Base-by-base conservation (phyloP, 352 stramenopile species). In the Globisporangium paddicum region DNA sequence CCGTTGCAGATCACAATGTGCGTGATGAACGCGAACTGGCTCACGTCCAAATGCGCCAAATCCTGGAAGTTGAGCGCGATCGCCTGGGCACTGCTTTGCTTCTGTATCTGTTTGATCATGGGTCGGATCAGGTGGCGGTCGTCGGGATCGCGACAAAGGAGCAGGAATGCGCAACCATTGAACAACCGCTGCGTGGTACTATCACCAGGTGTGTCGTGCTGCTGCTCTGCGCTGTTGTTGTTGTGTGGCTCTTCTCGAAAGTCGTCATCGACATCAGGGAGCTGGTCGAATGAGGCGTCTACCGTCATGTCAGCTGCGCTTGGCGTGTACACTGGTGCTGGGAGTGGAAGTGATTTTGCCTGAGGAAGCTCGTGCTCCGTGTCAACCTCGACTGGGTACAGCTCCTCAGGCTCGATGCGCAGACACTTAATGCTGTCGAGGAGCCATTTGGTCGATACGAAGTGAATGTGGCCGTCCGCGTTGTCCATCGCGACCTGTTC, bases 361-460 rank as follows among this genome's bases (percentile, higher is more conserved):
- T 44, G 38, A 2, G 38, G 16, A 19, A 44, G 1, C 16, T 51
- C 32, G 25, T 69, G 51, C 0, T 70, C 38, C 0, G 73, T 65
- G 51, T 87, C 73, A 23, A 88, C 73, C 49, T 86, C 77, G 2
- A 87, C 68, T 16, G 82, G 79, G 44, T 89, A 92, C 23, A 86
- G 55, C 54, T 77, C 75, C 55, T 92, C 82, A 1, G 74, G 78
- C 19, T 87, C 70, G 8, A 88, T 55, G 1, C 70, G 60, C 14
- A 73, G 50, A 21, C 71, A 80, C 63, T 78, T 78, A 51, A 88
- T 32, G 19, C 60, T 80, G 46, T 92, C 77, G n/a, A 90, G 62
- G 10, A 92, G 25, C 82, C 82, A 92, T 25, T 69, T 73, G 18
- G 76, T 58, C 18, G 82, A 89, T 5, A 92, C 71, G 38, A 88